These are phyloP conservation scores for Leccinum cinnamomeum DNA, from an alignment of 1,284 basidiomycete species.

Conservation along the genomic window DNA sequence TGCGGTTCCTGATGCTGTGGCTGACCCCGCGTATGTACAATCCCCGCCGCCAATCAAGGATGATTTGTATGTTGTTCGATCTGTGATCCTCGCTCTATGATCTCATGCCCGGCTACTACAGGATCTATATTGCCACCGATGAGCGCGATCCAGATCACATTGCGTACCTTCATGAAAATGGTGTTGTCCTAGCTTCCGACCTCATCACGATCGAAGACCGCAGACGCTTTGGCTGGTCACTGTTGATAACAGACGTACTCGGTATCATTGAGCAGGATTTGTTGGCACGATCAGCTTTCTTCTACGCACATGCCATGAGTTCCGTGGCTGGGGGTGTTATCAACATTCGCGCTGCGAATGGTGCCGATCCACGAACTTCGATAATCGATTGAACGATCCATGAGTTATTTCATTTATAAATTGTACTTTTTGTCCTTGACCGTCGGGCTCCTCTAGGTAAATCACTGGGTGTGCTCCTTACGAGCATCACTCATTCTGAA, in stretches of 20 bases:
- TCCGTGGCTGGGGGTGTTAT: slow-evolving; percentile 41
- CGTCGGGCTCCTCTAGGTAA: neutral
- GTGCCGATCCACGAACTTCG: slow-evolving; percentile 40
- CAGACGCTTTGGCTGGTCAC: slow-evolving; percentile 43
- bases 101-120: slow-evolving; percentile 22
- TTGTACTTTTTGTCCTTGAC: neutral
- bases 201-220: slow-evolving; percentile 44
- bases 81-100: neutral
- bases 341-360: slow-evolving; percentile 44
- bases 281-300: slow-evolving; percentile 40
- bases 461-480: neutral
- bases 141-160: slow-evolving; percentile 42
- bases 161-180: slow-evolving; percentile 36
- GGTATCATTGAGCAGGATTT: slow-evolving; percentile 48
- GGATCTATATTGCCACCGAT: slow-evolving; percentile 53
- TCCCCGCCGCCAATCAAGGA: slow-evolving; percentile 22
- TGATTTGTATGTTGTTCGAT: slow-evolving; percentile 26
- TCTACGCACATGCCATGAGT: slow-evolving; percentile 49
- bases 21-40: slow-evolving; percentile 22
- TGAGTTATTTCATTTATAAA: neutral
- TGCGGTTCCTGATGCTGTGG: slow-evolving; percentile 28
- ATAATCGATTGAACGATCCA: slow-evolving; percentile 21
- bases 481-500: neutral
- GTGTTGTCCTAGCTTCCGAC: slow-evolving; percentile 39
- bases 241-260: slow-evolving; percentile 46